Base-by-base conservation (phyloP, 768 basidiomycete genomes). In the Kwoniella bestiolae region DNA sequence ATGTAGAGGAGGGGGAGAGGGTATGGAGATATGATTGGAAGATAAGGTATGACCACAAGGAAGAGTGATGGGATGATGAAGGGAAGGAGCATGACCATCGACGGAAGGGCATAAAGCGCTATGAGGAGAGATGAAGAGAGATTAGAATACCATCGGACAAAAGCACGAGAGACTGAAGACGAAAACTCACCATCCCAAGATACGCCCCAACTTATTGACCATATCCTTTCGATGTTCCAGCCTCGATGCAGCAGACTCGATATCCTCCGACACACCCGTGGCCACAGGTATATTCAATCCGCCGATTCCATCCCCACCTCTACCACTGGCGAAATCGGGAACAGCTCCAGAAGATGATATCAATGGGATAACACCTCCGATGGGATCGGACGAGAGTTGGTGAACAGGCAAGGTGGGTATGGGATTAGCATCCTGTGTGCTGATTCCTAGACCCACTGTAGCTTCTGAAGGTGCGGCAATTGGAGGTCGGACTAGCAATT, bases 11-110 rank as follows among this genome's bases (percentile, higher is more conserved):
- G 71, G 75, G 8, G 71, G 67, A 9, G 65, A 31, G 2, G 76
- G 76, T 56, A 76, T 60, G 35, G 59, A 56, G 60, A 84, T 70
- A 75, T 91, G 90, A n/a, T 25, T 49, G 0, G 86, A 79, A 72
- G 92, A 96, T 67, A 94, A 68, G 23, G 92, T 85, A 77, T 96
- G 93, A 58, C 93, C 93, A 75, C 93, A 96, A 71, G 83, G 85
- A 44, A 95, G 87, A 8, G 84, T 86, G 35, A 85, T 82, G 2
- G 88, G 88, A 3, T 82, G 75, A 25, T 72, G 63, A 25, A 88
- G 82, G 59, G 81, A 60, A 25, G 78, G 44, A 1, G 78, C 65
- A 6, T 80, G 44, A 3, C 63, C 60, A 57, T 53, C 52, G 41
- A 38, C 16, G 23, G 69, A 56, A 0, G 79, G 79, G 64, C 81